These are phyloP conservation scores for Fusarium ramigenum DNA, from an alignment of 2,329 filamentous ascomycete species.

Conservation along the genomic window DNA sequence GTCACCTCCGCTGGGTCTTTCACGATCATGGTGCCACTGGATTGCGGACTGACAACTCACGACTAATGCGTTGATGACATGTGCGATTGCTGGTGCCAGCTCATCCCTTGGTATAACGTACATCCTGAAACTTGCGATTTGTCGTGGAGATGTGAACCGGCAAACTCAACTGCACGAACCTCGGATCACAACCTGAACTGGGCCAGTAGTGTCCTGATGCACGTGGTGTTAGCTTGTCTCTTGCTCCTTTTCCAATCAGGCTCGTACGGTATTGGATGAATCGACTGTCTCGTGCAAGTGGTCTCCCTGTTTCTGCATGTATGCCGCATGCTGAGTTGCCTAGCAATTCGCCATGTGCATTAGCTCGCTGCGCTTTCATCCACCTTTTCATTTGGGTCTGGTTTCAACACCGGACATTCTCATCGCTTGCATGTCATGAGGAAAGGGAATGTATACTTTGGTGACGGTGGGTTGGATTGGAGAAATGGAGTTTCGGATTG, in stretches of 20 bases:
- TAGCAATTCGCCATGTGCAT: conserved; percentile 7
- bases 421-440: conserved; percentile 33
- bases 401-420: conserved; percentile 20
- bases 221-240: conserved; percentile 10
- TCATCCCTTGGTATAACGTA: conserved; percentile 40
- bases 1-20: conserved; percentile 12
- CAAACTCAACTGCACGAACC: conserved; percentile 14
- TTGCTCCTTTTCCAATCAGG: conserved; percentile 10
- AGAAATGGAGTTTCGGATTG: conserved; percentile 32
- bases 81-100: conserved; percentile 40
- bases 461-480: conserved; percentile 15
- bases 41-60: conserved; percentile 33
- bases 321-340: conserved; percentile 15
- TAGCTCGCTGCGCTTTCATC: conserved; percentile 10
- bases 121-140: conserved; percentile 37
- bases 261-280: conserved; percentile 33
- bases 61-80: conserved; percentile 43
- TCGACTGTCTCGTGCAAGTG: conserved; percentile 36
- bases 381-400: conserved; percentile 12
- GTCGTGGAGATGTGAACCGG: conserved; percentile 30
- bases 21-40: conserved; percentile 25
- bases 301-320: conserved; percentile 36
- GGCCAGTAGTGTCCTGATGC: conserved; percentile 20
- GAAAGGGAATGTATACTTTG: conserved; percentile 31
- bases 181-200: conserved; percentile 1